Evolutionary conservation across 2,329 filamentous ascomycete genomes (phyloP).

Genomic region (Aspergillus japonicus): DNA sequence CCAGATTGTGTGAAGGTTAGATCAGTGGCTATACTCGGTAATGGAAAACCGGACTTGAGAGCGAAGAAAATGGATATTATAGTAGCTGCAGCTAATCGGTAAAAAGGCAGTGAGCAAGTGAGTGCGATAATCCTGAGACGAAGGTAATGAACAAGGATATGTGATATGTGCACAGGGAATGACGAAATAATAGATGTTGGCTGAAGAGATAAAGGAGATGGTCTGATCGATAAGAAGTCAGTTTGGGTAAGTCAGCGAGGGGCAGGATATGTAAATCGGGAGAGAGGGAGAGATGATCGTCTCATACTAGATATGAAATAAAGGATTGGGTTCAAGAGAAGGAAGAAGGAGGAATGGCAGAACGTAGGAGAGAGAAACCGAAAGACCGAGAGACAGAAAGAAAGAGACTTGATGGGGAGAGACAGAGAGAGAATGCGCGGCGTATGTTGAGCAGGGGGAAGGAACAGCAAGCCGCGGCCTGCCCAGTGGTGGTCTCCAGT

Average conservation of each 20-base stretch:
- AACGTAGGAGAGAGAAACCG: not conserved
- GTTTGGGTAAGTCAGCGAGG: not conserved
- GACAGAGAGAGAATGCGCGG: not conserved
- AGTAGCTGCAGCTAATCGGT: not conserved
- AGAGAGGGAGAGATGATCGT: not conserved
- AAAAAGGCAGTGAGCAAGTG: not conserved
- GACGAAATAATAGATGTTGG: not conserved
- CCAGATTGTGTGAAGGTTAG: not conserved
- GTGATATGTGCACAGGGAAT: not conserved
- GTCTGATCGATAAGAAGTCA: not conserved
- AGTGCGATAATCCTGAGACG: not conserved
- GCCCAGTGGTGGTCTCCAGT: not conserved
- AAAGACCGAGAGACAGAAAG: not conserved
- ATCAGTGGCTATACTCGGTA: not conserved
- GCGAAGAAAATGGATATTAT: not conserved
- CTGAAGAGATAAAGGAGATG: not conserved
- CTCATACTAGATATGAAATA: not conserved
- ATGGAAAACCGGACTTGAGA: not conserved
- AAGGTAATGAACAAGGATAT: not conserved
- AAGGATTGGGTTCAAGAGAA: not conserved
- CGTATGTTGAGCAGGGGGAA: not conserved
- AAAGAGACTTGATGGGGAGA: not conserved
- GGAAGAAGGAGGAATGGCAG: not conserved
- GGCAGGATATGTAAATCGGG: not conserved
- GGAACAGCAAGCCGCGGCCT: not conserved